Conservation (phyloP, 441 rosid species). For the Lagerstroemia fauriei region DNA sequence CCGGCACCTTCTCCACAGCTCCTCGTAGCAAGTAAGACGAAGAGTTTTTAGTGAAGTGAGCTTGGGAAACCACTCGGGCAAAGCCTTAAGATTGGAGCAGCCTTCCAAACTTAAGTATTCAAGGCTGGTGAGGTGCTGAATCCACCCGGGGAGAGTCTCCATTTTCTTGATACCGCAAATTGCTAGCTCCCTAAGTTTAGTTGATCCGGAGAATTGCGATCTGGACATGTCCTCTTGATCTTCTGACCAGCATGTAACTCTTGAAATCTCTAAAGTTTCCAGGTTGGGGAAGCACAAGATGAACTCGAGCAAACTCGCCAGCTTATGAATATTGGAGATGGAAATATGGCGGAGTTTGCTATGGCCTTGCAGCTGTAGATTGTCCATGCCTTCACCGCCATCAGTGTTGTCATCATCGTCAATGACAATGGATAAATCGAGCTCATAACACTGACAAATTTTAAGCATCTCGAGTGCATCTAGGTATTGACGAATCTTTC, state of each 20-base stretch:
- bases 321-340: background rate
- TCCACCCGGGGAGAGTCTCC: constrained; percentile 1
- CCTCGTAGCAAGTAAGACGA: background rate
- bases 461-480: background rate
- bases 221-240: background rate
- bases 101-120: background rate
- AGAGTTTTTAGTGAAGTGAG: background rate
- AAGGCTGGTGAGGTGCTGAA: background rate
- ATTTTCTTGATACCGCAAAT: background rate
- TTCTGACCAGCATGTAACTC: background rate
- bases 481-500: background rate
- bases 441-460: background rate
- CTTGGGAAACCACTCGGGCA: constrained; percentile 1
- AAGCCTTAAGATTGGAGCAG: background rate
- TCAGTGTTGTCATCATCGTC: background rate
- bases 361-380: background rate
- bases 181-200: background rate
- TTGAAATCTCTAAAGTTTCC: background rate
- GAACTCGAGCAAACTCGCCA: background rate
- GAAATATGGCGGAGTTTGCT: background rate
- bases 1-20: background rate
- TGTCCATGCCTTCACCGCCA: background rate
- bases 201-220: background rate
- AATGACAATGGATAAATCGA: background rate
- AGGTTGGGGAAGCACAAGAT: constrained; percentile 4